A percentile compares a stretch with the other conserved stretches of the same genome.
These are phyloP conservation scores for Fusarium sp. DNA, from an alignment of 2,329 filamentous ascomycete species.

Conservation along the genomic window DNA sequence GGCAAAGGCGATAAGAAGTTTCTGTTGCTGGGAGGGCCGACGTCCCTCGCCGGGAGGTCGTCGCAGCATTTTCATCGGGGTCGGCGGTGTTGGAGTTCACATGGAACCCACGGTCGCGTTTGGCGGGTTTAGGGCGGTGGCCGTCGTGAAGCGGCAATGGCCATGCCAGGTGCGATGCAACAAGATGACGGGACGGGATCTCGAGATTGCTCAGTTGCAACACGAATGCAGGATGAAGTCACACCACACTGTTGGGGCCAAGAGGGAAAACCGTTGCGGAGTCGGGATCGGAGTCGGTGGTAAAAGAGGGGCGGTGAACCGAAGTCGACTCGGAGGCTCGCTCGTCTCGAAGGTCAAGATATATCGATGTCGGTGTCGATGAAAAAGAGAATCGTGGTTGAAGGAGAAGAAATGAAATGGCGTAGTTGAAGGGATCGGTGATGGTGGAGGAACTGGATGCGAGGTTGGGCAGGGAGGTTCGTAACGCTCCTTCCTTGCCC, in stretches of 20 bases:
- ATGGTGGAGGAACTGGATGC: slow-evolving; percentile 10
- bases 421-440: not conserved
- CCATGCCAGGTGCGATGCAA: slow-evolving; percentile 30
- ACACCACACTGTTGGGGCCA: slow-evolving; percentile 31
- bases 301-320: slow-evolving; percentile 11
- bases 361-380: not conserved
- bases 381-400: not conserved
- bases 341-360: not conserved
- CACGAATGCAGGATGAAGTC: slow-evolving; percentile 41
- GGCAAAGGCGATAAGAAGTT: slow-evolving; percentile 66
- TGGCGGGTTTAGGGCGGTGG: slow-evolving; percentile 21
- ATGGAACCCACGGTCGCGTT: slow-evolving; percentile 37
- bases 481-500: slow-evolving; percentile 33
- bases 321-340: not conserved
- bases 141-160: slow-evolving; percentile 28
- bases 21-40: slow-evolving; percentile 60
- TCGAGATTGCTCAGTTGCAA: slow-evolving; percentile 10
- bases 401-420: not conserved
- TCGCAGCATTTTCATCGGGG: slow-evolving; percentile 66
- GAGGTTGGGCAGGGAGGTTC: slow-evolving; percentile 35
- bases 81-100: slow-evolving; percentile 34
- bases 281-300: slow-evolving; percentile 22
- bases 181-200: slow-evolving; percentile 1
- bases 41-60: slow-evolving; percentile 71
- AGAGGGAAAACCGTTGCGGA: slow-evolving; percentile 30